Percentiles rank a stretch among this genome's conserved stretches.
phyloP scores from a whole-genome alignment of 2,329 filamentous ascomycete genomes.

The Exophiala aquamarina region DNA sequence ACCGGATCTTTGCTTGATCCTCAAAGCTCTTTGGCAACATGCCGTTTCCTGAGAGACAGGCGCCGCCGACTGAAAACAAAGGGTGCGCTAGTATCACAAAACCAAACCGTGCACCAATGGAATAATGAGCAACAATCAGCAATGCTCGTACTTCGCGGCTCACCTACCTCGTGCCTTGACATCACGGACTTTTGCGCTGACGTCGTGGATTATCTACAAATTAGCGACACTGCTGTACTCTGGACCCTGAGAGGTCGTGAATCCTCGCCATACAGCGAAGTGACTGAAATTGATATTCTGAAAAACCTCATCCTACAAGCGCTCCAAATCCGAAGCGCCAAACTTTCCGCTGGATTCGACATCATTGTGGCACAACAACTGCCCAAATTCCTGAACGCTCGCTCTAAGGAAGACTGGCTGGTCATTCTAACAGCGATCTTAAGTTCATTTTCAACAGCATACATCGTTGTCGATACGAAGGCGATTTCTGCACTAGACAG shows the following conservation, averaged over 20 bases:
- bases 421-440: not conserved
- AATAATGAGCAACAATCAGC: not conserved
- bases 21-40: not conserved
- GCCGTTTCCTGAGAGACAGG: not conserved
- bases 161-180: not conserved
- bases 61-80: not conserved
- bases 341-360: not conserved
- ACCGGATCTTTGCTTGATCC: not conserved
- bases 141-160: not conserved
- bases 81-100: not conserved
- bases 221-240: not conserved
- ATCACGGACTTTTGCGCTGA: conserved; percentile 1
- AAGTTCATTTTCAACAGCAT: not conserved
- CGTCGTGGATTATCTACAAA: conserved; percentile 1
- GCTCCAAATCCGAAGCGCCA: not conserved
- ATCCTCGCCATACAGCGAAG: not conserved
- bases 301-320: conserved; percentile 1
- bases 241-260: not conserved
- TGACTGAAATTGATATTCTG: conserved; percentile 1
- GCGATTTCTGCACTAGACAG: not conserved
- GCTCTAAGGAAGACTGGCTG: not conserved
- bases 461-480: no score
- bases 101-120: not conserved
- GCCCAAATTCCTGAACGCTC: not conserved
- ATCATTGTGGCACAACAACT: not conserved